Conservation (phyloP, 2,329 filamentous ascomycete species). For the Ophiocordyceps unilateralis region DNA sequence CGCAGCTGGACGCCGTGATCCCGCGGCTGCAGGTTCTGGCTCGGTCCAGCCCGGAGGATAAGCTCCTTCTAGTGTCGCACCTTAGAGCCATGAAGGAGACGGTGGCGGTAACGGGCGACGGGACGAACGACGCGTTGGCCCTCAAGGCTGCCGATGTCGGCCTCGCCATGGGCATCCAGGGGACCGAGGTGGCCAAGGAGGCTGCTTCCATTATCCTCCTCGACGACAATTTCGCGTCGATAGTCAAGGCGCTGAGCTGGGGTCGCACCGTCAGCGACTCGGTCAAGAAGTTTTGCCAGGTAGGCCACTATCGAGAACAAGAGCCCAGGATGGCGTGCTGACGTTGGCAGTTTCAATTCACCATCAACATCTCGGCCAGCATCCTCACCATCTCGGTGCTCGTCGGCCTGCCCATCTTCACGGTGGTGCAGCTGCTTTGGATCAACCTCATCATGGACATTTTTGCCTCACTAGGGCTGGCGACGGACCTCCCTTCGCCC, state of each 20-base stretch:
- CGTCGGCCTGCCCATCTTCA: constrained; percentile 33
- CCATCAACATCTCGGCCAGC: constrained; percentile 51
- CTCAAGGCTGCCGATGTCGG: constrained; percentile 50
- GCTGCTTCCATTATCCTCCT: constrained; percentile 48
- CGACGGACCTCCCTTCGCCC: constrained; percentile 40
- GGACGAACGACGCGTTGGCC: constrained; percentile 49
- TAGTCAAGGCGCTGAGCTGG: constrained; percentile 45
- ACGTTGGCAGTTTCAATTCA: constrained; percentile 35
- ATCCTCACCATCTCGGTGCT: constrained; percentile 46
- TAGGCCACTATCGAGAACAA: no score
- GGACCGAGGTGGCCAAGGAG: constrained; percentile 50
- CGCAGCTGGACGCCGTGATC: constrained; percentile 31
- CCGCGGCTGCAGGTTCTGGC: constrained; percentile 51
- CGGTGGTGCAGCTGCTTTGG: constrained; percentile 50
- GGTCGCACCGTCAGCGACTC: constrained; percentile 46
- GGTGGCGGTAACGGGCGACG: constrained; percentile 49
- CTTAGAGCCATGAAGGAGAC: constrained; percentile 49
- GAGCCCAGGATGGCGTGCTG: neutral
- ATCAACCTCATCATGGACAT: constrained; percentile 56
- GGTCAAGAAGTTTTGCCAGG: constrained; percentile 46
- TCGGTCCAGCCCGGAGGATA: constrained; percentile 53
- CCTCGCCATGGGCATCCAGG: constrained; percentile 50
- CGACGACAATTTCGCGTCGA: constrained; percentile 49
- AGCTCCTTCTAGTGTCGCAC: constrained; percentile 45
- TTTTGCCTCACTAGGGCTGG: constrained; percentile 46